Base-by-base conservation (phyloP, 208 protist species). In the Naegleria gruberi region DNA sequence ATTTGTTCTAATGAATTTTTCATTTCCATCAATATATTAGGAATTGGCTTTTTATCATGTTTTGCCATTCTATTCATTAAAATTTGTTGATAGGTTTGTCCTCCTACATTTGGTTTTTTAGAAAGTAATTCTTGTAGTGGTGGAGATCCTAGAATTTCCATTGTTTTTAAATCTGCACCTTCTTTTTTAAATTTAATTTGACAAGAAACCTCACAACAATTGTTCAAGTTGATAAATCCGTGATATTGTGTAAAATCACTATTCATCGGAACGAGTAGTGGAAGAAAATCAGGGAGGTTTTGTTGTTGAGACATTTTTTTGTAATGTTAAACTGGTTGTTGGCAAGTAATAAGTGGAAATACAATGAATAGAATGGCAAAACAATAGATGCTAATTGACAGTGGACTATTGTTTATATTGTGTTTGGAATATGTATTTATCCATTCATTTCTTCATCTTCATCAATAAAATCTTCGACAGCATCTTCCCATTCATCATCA, bases 381-480 rank as follows among this genome's bases (percentile, higher is more conserved):
- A n/a, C n/a, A n/a, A n/a, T n/a, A n/a, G n/a, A n/a, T n/a, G n/a
- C n/a, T n/a, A n/a, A n/a, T n/a, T n/a, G n/a, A n/a, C n/a, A n/a
- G n/a, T n/a, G n/a, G n/a, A n/a, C n/a, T n/a, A n/a, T n/a, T n/a
- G n/a, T n/a, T n/a, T n/a, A n/a, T n/a, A n/a, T n/a, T n/a, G n/a
- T n/a, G n/a, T 23, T 57, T 17, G 17, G n/a, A n/a, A n/a, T n/a
- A n/a, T n/a, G n/a, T 82, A 82, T 19, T 82, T 41, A 82, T 41
- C 73, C 82, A n/a, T 86, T 41, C 42, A 44, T 42, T n/a, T 86
- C 82, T 30, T 86, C 82, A 47, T 86, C 82, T n/a, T 86, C 82
- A 86, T 51, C 82, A 47, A 51, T 46, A 37, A 45, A 23, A 40
- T 47, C 19, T 47, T 86, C 42, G 4, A 84, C 34, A 42, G 30